Conservation (phyloP, 495 filamentous ascomycete species). For the Aspergillus hancockii region DNA sequence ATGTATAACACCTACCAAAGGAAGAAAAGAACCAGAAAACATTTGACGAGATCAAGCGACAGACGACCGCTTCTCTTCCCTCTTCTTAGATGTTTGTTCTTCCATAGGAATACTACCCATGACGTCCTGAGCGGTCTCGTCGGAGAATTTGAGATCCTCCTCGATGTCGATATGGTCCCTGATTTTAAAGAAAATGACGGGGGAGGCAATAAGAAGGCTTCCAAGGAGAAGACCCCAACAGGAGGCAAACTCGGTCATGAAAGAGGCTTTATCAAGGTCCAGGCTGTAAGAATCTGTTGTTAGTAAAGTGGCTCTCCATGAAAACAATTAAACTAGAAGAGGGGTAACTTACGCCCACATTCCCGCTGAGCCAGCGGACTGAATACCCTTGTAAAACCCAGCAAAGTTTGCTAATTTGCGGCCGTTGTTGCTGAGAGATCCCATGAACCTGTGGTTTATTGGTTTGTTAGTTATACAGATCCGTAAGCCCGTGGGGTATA, state of each 20-base stretch:
- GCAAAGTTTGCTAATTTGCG: slow-evolving; percentile 91
- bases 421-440: slow-evolving; percentile 84
- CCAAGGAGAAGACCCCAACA: slow-evolving; percentile 75
- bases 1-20: background rate
- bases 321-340: background rate
- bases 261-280: slow-evolving; percentile 65
- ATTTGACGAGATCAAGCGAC: slow-evolving; percentile 5
- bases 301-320: slow-evolving; percentile 6
- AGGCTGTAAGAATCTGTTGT: slow-evolving; percentile 35
- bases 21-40: background rate
- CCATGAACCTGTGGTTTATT: slow-evolving; percentile 71
- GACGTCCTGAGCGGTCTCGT: slow-evolving; percentile 62
- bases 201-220: slow-evolving; percentile 71
- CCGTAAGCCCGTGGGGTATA: background rate
- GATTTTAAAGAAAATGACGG: slow-evolving; percentile 77
- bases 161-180: slow-evolving; percentile 71
- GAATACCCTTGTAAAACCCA: slow-evolving; percentile 97
- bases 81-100: slow-evolving; percentile 22
- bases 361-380: slow-evolving; percentile 88
- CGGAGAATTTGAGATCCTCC: slow-evolving; percentile 79
- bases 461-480: background rate
- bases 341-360: slow-evolving; percentile 65
- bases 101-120: slow-evolving; percentile 23
- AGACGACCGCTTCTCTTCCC: slow-evolving; percentile 14
- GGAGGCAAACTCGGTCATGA: slow-evolving; percentile 61